Evolutionary conservation across 805 yeast species (phyloP).

Genomic region (Hanseniaspora valbyensis): DNA sequence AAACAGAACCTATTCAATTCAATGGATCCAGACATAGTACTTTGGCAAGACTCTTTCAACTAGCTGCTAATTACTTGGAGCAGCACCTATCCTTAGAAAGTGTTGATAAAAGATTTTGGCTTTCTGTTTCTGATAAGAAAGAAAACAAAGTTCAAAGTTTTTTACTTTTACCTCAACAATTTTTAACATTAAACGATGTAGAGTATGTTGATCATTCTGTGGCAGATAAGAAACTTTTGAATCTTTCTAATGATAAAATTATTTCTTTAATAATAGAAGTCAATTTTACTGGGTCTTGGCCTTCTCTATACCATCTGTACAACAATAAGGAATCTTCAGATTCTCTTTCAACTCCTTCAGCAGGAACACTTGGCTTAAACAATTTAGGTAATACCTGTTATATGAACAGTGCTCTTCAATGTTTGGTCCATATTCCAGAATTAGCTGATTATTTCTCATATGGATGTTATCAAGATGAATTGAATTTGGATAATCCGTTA

Average conservation of each 20-base stretch:
- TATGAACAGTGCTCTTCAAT: conserved; percentile 90
- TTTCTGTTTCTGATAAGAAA: background rate
- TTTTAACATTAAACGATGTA: background rate
- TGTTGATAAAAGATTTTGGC: conserved; percentile 11
- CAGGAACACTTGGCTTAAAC: conserved; percentile 50
- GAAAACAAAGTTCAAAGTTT: background rate
- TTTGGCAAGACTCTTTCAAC: conserved; percentile 1
- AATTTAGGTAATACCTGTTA: conserved; percentile 87
- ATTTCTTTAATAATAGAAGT: conserved; percentile 10
- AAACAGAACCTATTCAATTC: background rate
- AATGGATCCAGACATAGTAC: background rate
- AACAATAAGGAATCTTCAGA: conserved; percentile 16
- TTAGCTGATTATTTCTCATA: conserved; percentile 61
- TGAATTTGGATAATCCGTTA: conserved; percentile 68
- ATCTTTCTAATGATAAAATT: background rate
- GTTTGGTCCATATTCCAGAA: conserved; percentile 78
- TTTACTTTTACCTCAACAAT: conserved; percentile 7
- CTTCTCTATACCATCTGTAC: conserved; percentile 12
- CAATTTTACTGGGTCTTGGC: conserved; percentile 12
- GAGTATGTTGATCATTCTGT: conserved; percentile 3
- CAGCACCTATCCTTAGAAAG: conserved; percentile 3
- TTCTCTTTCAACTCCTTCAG: conserved; percentile 1
- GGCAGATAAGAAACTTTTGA: background rate
- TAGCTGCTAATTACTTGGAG: conserved; percentile 5
- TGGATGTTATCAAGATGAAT: conserved; percentile 48